Evolutionary conservation across 1,139 yeast species (phyloP), one percentile per base, ranked within the genome.

Genomic region (Saccharomyces pastorianus): DNA sequence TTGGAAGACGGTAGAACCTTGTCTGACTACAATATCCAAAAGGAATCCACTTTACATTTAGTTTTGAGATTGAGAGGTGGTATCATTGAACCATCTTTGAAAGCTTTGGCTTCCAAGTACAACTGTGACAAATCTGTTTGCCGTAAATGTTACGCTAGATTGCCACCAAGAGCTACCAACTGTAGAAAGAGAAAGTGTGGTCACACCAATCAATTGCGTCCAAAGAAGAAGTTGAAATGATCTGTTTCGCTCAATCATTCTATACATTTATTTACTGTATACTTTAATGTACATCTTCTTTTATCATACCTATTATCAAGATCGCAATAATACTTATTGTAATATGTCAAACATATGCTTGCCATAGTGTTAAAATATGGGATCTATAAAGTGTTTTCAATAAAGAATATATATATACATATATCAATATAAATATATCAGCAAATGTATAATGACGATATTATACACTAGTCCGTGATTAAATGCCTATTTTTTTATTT

Each of bases 181-280:
- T 23, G 25, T 23, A 23, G 25, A 23, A 23, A 23, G 25, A 23
- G 25, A 23, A 23, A 23, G 25, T 23, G 25, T 23, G 25, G 25
- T 23, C 25, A 23, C 25, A 23, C 25, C 25, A 23, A 23, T 6
- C 25, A 23, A 23, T 4, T 23, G 25, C 25, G 25, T 23, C 25
- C 25, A 23, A 23, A 23, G 25, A 23, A 23, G 25, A 23, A 23
- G 25, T 23, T 23, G 25, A 23, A 23, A 23, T 23, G 3, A 23
- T 23, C 25, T 4, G 25, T 23, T 23, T 72, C 62, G 59, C 57
- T 41, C 50, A 48, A 42, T 50, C 53, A 54, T 52, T 53, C 51
- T 50, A 48, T 32, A 56, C 53, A 50, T 51, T 51, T 51, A 53
- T 44, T 46, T 54, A 53, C 54, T 53, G 49, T 55, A 49, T 42